These are phyloP conservation scores for sweet orange (Citrus sinensis) DNA, from an alignment of 345 rosid species.

Conservation along the genomic window DVS_A1.0 CM039165.1:20933501-20934000, in stretches of 20 bases:
- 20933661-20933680: neutral
- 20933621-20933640: neutral
- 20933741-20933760: neutral
- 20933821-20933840: neutral
- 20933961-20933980: neutral
- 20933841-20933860: neutral
- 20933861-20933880: neutral
- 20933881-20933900: neutral
- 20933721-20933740: neutral
- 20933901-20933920: neutral
- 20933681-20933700: neutral
- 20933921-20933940: neutral
- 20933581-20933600: neutral
- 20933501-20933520: neutral
- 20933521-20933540: neutral
- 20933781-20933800: neutral
- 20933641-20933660: neutral
- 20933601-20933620: neutral
- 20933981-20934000: neutral
- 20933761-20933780: neutral
- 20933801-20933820: neutral
- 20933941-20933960: neutral
- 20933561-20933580: neutral
- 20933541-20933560: neutral
- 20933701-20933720: neutral